Base-by-base conservation (phyloP, 176 grass and related monocot genomes). In the Carex scoparia region DNA sequence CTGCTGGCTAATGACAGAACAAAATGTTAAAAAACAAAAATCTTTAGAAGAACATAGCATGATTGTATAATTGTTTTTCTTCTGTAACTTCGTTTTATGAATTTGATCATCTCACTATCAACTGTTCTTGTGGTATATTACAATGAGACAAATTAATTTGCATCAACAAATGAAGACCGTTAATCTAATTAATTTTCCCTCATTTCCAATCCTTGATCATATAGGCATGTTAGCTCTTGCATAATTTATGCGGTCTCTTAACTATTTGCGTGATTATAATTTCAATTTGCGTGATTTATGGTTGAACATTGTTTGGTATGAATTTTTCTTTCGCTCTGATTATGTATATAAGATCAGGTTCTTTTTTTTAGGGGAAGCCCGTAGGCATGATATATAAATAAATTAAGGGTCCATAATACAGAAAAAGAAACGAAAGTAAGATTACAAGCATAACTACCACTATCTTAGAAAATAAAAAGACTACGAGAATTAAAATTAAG, bases 121-220 rank as follows among this genome's bases (percentile, higher is more conserved):
- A 69, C 12, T 55, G 37, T 76, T 76, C 48, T 14, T 76, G 23
- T 5, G 9, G 27, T 30, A 55, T 5, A n/a, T 54, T 55, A 48
- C 23, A 30, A 31, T 76, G 23, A 54, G 19, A 76, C 28, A 38
- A 72, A 72, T 48, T 72, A 72, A 46, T 71, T 42, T 2, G 68
- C 68, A 71, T 46, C 6, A 10, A 16, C 7, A 46, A 46, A 15
- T 10, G 0, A 69, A 46, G 7, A 10, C 8, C 38, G 19, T 71
- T 23, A 71, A 19, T 75, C n/a, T 27, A 75, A 31, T 75, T n/a
- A 75, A 31, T 75, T n/a, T 75, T 75, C 71, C 54, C 31, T 28
- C 23, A 6, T 53, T 75, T 75, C n/a, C 19, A 54, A 54, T 23
- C 4, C 10, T 53, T 53, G 10, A 74, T 74, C 70, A 74, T 53